Base-by-base conservation (phyloP, 768 basidiomycete species). In the Aureoboletus auriporus region DNA sequence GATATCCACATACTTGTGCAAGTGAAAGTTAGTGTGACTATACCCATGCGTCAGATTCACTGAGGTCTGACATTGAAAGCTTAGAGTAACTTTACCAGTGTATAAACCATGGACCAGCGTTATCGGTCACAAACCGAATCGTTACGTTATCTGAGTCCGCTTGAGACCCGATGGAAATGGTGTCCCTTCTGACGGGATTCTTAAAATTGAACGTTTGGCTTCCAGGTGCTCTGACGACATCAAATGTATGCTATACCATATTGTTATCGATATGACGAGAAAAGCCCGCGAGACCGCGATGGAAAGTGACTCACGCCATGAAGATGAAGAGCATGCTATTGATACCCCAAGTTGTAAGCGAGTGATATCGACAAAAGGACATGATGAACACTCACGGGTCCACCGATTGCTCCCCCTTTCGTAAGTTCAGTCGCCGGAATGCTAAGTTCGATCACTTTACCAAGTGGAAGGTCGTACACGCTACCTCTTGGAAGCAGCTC, bases 101-200 rank as follows among this genome's bases (percentile, higher is more conserved):
- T 39, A 61, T 44, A 12, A 61, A 53, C 59, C 56, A 61, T 14
- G 59, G 59, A 1, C 56, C 56, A 1, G 83, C 74, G 62, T 86
- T 86, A 59, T 87, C 78, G 0, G 84, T 84, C n/a, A 62, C 62
- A 69, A 84, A 86, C 7, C 83, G 76, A 36, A 88, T 72, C 1
- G 77, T 77, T 14, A 77, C 73, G 11, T 61, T 65, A 29, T 67
- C 59, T 69, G 30, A 64, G 64, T 46, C 71, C 68, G 14, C 60
- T 59, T 39, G 60, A 11, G 23, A 34, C 12, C 54, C 70, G 0
- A 48, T 54, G n/a, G 54, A 56, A 34, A 80, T 69, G 2, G 77
- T 79, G 59, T 84, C 82, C 38, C 79, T 67, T 47, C 66, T 68
- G 51, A 76, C 71, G 0, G 82, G 82, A 58, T 82, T 81, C 5